These are phyloP conservation scores for Fusarium ramigenum DNA, from an alignment of 2,329 filamentous ascomycete genomes.

Conservation along the genomic window DNA sequence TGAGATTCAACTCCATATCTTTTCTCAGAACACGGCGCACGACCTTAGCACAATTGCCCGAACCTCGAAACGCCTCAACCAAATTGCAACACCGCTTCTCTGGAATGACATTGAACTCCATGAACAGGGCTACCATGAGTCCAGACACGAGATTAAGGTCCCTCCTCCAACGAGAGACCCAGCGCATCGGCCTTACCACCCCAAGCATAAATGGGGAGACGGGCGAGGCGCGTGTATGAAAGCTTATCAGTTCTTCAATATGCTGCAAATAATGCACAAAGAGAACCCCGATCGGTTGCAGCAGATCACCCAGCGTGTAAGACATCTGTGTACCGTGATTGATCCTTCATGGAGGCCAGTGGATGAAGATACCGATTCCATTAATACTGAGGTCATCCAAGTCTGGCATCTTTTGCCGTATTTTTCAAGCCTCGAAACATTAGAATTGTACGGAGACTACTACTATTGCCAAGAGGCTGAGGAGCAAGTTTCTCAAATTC, in stretches of 20 bases:
- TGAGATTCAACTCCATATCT: constrained; percentile 5
- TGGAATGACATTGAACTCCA: constrained; percentile 34
- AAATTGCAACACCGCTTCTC: not conserved
- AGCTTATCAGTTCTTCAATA: constrained; percentile 1
- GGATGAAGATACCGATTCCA: accelerated
- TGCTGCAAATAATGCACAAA: not conserved
- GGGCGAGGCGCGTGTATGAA: not conserved
- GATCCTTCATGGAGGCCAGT: not conserved
- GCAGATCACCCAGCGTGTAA: not conserved
- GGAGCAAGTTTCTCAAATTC: not conserved
- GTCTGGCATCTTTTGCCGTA: constrained; percentile 25
- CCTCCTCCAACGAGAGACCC: constrained; percentile 9
- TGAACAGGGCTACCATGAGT: constrained; percentile 8
- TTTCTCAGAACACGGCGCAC: not conserved
- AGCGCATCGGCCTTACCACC: not conserved
- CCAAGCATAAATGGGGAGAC: not conserved
- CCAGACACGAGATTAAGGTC: not conserved
- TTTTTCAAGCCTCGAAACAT: constrained; percentile 8
- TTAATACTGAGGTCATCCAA: not conserved
- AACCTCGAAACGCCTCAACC: constrained; percentile 8
- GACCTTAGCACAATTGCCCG: not conserved
- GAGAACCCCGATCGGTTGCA: not conserved
- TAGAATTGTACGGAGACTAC: constrained; percentile 12
- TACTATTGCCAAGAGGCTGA: accelerated
- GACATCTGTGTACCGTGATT: constrained; percentile 5